Evolutionary conservation across 2,329 filamentous ascomycete genomes (phyloP).

Genomic region (Shiraia bambusicola): DNA sequence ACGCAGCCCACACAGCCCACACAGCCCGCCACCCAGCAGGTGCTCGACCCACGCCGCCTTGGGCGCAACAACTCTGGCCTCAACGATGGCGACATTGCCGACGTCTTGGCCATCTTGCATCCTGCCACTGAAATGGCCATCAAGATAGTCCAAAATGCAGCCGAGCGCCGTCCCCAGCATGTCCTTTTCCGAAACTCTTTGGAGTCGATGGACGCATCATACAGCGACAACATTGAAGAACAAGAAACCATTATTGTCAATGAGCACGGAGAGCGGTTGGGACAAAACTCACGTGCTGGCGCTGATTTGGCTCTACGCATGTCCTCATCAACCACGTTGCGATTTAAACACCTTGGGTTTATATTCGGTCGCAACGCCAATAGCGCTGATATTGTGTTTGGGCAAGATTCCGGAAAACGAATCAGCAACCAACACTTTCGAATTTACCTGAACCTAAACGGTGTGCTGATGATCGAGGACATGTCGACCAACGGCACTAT

Average conservation of each 20-base stretch:
- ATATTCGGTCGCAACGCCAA: conserved; percentile 76
- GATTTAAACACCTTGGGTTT: conserved; percentile 72
- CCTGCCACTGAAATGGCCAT: conserved; percentile 74
- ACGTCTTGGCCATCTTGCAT: conserved; percentile 86
- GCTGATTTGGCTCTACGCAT: conserved; percentile 76
- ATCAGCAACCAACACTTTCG: conserved; percentile 96
- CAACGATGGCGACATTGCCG: conserved; percentile 76
- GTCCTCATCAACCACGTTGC: conserved; percentile 63
- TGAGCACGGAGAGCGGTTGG: conserved; percentile 21
- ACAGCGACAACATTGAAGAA: conserved; percentile 39
- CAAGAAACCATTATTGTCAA: conserved; percentile 55
- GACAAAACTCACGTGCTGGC: conserved; percentile 23
- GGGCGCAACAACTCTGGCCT: conserved; percentile 82
- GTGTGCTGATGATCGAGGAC: conserved; percentile 88
- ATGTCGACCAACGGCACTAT: conserved; percentile 93
- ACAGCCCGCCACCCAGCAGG: conserved; percentile 72
- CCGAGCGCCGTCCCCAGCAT: conserved; percentile 56
- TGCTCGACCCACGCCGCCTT: conserved; percentile 76
- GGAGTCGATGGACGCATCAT: conserved; percentile 39
- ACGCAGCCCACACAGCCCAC: conserved; percentile 62
- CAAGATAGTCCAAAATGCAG: conserved; percentile 64
- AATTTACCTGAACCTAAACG: conserved; percentile 85
- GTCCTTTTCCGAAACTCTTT: conserved; percentile 56
- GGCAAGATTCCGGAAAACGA: conserved; percentile 64
- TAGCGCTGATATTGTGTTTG: conserved; percentile 71